Evolutionary conservation across 441 rosid species (phyloP), one percentile per base, ranked within the genome.

Genomic region (Hura crepitans): DNA sequence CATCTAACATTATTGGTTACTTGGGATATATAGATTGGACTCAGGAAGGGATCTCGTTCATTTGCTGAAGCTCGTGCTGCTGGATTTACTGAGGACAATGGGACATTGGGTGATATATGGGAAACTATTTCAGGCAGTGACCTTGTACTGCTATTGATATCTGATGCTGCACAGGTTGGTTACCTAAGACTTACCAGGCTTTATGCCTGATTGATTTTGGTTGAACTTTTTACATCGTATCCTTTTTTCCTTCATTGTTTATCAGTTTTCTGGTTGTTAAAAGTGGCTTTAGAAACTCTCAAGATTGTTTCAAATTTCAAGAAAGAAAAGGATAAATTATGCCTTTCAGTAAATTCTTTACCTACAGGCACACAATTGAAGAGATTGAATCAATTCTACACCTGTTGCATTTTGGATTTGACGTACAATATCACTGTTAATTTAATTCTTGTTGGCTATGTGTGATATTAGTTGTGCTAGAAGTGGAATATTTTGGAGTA

Each of bases 61-160:
- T 91, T 88, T 77, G 83, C 79, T 73, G 97, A 94, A 76, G 97
- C 98, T 72, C 98, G 92, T 50, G 86, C 88, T 62, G 93, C 87
- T 57, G 92, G 97, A 1, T 94, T 94, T 77, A 79, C 93, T 0
- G 96, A 94, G 79, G 97, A 89, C 73, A 87, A 35, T 77, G 96
- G 93, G 47, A 91, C 97, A 67, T 69, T 88, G 69, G 98, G 98
- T 61, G 98, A 87, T 65, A 92, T 91, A 31, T 91, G 85, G 85
- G 98, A 94, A 78, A 94, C 97, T 39, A 60, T 92, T 78, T 82
- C 93, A 35, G 90, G 90, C 73, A 94, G 97, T 63, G 98, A 91
- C 81, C 98, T 91, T 71, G 92, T 94, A 20, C 72, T 94, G 76
- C 80, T 94, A 37, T 79, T 94, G 85, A 92, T 94, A 71, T 94